Percentiles rank a stretch among this genome's conserved stretches.
phyloP scores from a whole-genome alignment of 352 stramenopile species.

The Nothophytophthora sp. region DNA sequence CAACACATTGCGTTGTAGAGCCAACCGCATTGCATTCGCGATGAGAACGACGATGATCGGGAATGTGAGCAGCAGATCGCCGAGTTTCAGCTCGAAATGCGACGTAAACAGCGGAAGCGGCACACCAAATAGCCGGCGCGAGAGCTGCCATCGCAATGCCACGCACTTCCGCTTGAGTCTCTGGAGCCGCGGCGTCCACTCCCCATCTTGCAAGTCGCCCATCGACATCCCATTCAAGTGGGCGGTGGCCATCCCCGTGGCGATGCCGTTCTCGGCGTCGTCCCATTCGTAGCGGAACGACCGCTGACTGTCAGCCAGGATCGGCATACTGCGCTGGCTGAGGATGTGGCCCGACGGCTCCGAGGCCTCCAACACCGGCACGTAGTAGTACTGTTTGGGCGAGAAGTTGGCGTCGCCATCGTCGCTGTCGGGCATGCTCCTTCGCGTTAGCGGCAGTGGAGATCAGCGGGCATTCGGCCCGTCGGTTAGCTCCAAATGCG shows the following conservation, averaged over 20 bases:
- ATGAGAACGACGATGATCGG: no score
- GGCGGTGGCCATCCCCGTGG: not conserved
- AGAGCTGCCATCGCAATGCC: conserved; percentile 1
- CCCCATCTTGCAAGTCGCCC: not conserved
- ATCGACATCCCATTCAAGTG: not conserved
- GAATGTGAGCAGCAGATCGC: no score
- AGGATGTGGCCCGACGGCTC: not conserved
- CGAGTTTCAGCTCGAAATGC: no score
- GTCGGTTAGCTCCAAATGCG: no score
- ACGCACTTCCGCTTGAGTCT: not conserved
- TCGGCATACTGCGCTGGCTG: conserved; percentile 1
- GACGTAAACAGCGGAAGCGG: no score
- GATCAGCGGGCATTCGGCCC: no score
- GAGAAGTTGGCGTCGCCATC: not conserved
- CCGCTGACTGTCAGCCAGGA: conserved; percentile 3
- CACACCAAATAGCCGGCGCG: not conserved
- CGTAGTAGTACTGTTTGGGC: not conserved
- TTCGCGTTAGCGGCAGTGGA: no score
- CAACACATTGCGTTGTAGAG: no score
- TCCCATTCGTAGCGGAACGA: conserved; percentile 1
- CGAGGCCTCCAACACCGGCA: not conserved
- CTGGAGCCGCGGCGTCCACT: not conserved
- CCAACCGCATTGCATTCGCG: no score
- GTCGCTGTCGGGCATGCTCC: not conserved
- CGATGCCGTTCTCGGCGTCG: no score